Conservation (phyloP, 306 rosid genomes). For the Cucurbita moschata region DNA sequence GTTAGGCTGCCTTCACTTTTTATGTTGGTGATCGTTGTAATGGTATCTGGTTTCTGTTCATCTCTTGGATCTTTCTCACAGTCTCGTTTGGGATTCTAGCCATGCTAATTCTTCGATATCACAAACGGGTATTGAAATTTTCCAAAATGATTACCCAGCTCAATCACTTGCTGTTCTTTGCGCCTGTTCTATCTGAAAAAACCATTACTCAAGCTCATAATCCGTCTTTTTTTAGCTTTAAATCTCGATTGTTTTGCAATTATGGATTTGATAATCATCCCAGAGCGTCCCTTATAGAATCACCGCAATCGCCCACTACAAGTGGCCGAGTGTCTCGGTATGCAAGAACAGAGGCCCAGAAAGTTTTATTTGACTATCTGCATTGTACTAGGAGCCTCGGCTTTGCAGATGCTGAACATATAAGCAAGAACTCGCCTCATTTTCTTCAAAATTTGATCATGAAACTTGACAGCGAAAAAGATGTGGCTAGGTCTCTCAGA, state of each 20-base stretch:
- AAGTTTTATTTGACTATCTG: conserved; percentile 44
- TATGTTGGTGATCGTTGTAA: not conserved
- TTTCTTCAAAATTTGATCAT: conserved; percentile 34
- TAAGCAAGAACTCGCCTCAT: conserved; percentile 51
- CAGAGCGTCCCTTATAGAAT: not conserved
- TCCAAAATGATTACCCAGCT: conserved; percentile 22
- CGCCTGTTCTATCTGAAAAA: conserved; percentile 9
- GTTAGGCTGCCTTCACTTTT: not conserved
- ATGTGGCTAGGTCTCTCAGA: conserved; percentile 23
- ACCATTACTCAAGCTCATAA: conserved; percentile 18
- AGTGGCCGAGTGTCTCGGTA: conserved; percentile 17
- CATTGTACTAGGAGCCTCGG: conserved; percentile 41
- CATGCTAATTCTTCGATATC: conserved; percentile 16
- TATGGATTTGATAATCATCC: conserved; percentile 9
- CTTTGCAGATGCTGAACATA: conserved; percentile 51
- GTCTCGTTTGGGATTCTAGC: not conserved
- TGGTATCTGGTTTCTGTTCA: not conserved
- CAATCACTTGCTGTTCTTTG: conserved; percentile 11
- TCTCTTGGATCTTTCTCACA: not conserved
- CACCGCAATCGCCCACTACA: not conserved
- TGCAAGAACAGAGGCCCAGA: conserved; percentile 31
- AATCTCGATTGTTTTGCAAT: conserved; percentile 10
- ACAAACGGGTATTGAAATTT: conserved; percentile 6
- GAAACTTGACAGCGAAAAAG: conserved; percentile 18
- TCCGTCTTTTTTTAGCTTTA: conserved; percentile 13